Percentiles rank a stretch among this genome's conserved stretches.
These are phyloP conservation scores for Cadophora malorum DNA, from an alignment of 2,329 filamentous ascomycete genomes.

Conservation along the genomic window DNA sequence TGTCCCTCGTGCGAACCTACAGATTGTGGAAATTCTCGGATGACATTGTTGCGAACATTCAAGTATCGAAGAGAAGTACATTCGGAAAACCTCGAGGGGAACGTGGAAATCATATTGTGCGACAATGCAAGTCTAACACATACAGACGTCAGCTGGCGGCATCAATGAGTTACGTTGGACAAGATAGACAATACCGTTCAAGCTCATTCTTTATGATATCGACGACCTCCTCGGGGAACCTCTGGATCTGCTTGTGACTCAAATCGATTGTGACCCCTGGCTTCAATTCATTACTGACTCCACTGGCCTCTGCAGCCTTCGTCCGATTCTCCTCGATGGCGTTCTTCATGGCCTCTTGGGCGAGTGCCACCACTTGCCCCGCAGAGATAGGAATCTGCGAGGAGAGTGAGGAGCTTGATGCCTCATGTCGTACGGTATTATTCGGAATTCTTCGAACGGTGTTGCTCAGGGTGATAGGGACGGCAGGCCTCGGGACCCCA, in stretches of 20 bases:
- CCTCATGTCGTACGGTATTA: slow-evolving; percentile 55
- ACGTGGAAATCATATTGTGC: slow-evolving; percentile 76
- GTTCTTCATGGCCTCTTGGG: slow-evolving; percentile 69
- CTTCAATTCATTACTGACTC: slow-evolving; percentile 65
- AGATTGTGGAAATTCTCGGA: slow-evolving; percentile 69
- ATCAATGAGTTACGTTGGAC: slow-evolving; percentile 37
- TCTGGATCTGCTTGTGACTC: slow-evolving; percentile 74
- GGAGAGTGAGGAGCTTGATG: slow-evolving; percentile 52
- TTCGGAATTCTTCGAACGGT: slow-evolving; percentile 49
- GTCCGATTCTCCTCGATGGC: slow-evolving; percentile 70
- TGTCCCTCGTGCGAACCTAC: slow-evolving; percentile 52
- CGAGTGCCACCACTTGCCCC: slow-evolving; percentile 68
- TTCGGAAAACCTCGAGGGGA: slow-evolving; percentile 75
- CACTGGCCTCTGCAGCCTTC: slow-evolving; percentile 65
- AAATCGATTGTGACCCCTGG: slow-evolving; percentile 77
- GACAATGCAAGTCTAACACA: slow-evolving; percentile 72
- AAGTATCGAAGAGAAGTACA: slow-evolving; percentile 81
- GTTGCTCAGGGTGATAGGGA: slow-evolving; percentile 41
- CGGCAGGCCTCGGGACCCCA: slow-evolving; percentile 43
- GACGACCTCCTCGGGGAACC: slow-evolving; percentile 47
- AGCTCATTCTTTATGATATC: slow-evolving; percentile 48
- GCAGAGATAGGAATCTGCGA: slow-evolving; percentile 61
- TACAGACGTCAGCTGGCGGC: slow-evolving; percentile 37
- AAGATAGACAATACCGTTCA: slow-evolving; percentile 42
- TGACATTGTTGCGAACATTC: slow-evolving; percentile 78